phyloP scores from a whole-genome alignment of 1,284 basidiomycete genomes.

The Ustilago nuda region DNA sequence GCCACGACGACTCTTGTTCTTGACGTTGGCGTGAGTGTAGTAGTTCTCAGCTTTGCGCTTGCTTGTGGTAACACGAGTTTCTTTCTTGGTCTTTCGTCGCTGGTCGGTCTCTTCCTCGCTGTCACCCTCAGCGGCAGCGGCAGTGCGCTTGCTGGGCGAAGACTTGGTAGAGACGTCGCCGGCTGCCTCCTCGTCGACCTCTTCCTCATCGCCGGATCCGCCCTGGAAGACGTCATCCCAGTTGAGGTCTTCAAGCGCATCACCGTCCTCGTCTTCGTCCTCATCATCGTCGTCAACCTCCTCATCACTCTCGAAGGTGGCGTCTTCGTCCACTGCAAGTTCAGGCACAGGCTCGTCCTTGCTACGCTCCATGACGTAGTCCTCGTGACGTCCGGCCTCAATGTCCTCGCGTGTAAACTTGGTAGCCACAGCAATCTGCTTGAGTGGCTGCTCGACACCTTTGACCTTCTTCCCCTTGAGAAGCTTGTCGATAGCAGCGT shows the following conservation, averaged over 20 bases:
- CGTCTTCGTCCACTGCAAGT: constrained; percentile 50
- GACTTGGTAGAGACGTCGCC: constrained; percentile 65
- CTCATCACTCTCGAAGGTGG: constrained; percentile 52
- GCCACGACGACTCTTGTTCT: constrained; percentile 71
- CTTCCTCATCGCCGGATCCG: constrained; percentile 67
- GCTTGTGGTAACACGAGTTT: constrained; percentile 61
- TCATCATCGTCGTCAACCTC: constrained; percentile 56
- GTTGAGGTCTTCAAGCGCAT: constrained; percentile 76
- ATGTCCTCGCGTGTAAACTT: constrained; percentile 72
- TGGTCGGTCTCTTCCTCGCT: constrained; percentile 46
- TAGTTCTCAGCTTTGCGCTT: constrained; percentile 89
- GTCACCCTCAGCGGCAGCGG: constrained; percentile 52
- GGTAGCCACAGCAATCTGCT: constrained; percentile 73
- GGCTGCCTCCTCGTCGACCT: constrained; percentile 26
- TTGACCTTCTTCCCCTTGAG: constrained; percentile 71
- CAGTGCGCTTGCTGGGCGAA: constrained; percentile 51
- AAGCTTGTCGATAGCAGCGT: constrained; percentile 36
- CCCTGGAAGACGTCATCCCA: constrained; percentile 80
- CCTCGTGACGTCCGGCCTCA: constrained; percentile 62
- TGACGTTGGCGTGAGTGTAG: constrained; percentile 74
- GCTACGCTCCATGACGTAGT: constrained; percentile 66
- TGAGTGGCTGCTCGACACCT: constrained; percentile 74
- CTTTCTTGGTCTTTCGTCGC: constrained; percentile 57
- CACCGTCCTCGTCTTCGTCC: constrained; percentile 58
- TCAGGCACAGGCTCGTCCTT: constrained; percentile 54